Evolutionary conservation across 2,329 filamentous ascomycete genomes (phyloP).

Genomic region (Exophiala sp.): DNA sequence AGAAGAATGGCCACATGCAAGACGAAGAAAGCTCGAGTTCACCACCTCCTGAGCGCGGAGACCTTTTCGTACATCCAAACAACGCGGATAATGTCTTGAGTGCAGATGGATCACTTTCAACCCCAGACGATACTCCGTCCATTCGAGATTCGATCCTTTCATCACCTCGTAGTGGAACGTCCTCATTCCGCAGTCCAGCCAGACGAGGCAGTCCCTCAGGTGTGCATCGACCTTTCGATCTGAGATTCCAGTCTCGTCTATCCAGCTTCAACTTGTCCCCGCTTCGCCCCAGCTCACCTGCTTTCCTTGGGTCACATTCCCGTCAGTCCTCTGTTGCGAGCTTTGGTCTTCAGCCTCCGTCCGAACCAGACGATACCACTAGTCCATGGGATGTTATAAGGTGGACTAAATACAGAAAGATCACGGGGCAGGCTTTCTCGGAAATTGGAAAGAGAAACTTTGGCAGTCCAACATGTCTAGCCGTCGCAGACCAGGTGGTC

Average conservation of each 20-base stretch:
- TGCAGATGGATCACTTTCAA: slow-evolving; percentile 67
- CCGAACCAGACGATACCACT: slow-evolving; percentile 66
- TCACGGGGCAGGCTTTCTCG: slow-evolving; percentile 85
- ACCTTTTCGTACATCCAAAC: neutral
- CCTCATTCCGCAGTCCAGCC: slow-evolving; percentile 51
- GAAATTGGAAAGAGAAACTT: slow-evolving; percentile 90
- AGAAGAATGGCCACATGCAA: slow-evolving; percentile 20
- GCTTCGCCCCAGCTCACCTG: slow-evolving; percentile 67
- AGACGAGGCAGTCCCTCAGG: slow-evolving; percentile 70
- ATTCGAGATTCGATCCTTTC: slow-evolving; percentile 62
- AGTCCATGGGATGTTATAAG: slow-evolving; percentile 95
- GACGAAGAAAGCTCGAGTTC: neutral
- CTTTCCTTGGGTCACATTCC: slow-evolving; percentile 71
- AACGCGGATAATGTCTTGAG: slow-evolving; percentile 36
- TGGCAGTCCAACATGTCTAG: slow-evolving; percentile 83
- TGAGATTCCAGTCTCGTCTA: slow-evolving; percentile 86
- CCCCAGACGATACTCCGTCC: slow-evolving; percentile 80
- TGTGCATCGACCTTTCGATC: slow-evolving; percentile 88
- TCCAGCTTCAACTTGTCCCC: slow-evolving; percentile 59
- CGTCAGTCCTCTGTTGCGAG: slow-evolving; percentile 76
- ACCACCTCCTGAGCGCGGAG: slow-evolving; percentile 3
- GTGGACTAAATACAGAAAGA: slow-evolving; percentile 90
- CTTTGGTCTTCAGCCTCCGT: slow-evolving; percentile 55
- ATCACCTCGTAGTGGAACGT: slow-evolving; percentile 35
- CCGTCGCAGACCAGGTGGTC: slow-evolving; percentile 81